Evolutionary conservation across 1,139 yeast species (phyloP), one percentile per base, ranked within the genome.

Genomic region (Hemisphaericaspora subhashii): DNA sequence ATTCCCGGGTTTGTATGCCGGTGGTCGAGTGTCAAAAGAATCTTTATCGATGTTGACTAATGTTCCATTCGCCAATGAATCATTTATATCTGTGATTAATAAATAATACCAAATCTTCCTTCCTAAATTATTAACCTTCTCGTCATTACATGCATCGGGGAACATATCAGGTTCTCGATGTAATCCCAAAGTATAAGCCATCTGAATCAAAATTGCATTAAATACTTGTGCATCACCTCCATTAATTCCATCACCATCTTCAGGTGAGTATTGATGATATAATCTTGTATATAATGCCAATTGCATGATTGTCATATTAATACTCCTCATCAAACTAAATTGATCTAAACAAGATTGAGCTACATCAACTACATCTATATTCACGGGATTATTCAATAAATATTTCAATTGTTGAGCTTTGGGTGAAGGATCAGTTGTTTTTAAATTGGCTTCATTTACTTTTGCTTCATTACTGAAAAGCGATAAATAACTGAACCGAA

Each of bases 271-370:
- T 35, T 55, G 51, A 33, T 65, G 68, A 52, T 75, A 75, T 13
- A 62, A 44, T 41, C 78, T 55, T 29, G 62, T 46, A 31, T 67
- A 47, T 11, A 73, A 46, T 0, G 73, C 62, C 38, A 79, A 71
- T 49, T 80, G 84, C 38, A 80, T 61, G 5, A 79, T 68, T 0
- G 70, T 62, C 37, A 79, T 48, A 25, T 76, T 72, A 14, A 74
- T 66, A 17, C 53, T 52, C 35, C 66, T 53, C 50, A 64, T 51
- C 14, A 68, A 46, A 37, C 68, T 62, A 45, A 71, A 71, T 41
- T 66, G 68, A 34, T 60, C 58, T 20, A 70, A 53, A 42, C 77
- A 71, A 30, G 53, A 41, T 37, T 62, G 65, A 0, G 75, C 62
- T n/a, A 66, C 54, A 34, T 58, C 62, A n/a, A 64, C 58, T 9